Base-by-base conservation (phyloP, 1,139 yeast species). In the Blastobotrys arbuscula region DNA sequence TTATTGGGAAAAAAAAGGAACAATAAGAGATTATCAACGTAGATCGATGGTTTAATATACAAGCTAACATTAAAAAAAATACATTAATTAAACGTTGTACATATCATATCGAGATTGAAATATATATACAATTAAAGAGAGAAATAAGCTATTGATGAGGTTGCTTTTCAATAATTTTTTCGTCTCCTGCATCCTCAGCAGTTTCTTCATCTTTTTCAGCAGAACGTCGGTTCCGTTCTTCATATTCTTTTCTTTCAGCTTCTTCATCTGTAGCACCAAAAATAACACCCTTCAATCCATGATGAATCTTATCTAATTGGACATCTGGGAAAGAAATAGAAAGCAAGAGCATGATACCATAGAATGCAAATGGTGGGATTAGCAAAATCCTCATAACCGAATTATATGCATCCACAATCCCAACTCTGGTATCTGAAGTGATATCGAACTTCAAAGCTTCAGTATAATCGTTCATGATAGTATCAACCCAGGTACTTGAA, bases 241-340 rank as follows among this genome's bases (percentile, higher is more conserved):
- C 31, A 28, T n/a, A 28, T 28, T 3, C 5, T 28, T 28, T n/a
- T 28, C 13, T 12, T 28, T 28, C 31, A 9, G 31, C 38, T 10
- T 19, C 15, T 18, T 20, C 9, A 9, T 36, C 86, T 87, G 39
- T 10, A 6, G n/a, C 31, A 19, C 47, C 44, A 45, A 45, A 39
- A 12, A 45, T 24, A 3, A 38, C 15, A 10, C 48, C 48, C 39
- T 38, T 45, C 35, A 45, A 21, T 2, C 49, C 49, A 31, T 42
- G 40, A 16, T 37, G 23, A 23, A 45, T 33, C 7, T 23, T 21
- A 15, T 45, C 50, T 15, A 52, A 45, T n/a, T 46, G 19, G 2
- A 50, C 24, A 24, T 52, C 46, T 3, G 38, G 39, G 37, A 36
- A 48, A 8, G 51, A 36, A 7, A 50, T 20, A 2, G 50, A 44